Percentiles rank a stretch among this genome's conserved stretches.
These are phyloP conservation scores for Fraxinus angustifolia DNA, from an alignment of 305 asterid species.

Conservation along the genomic window DNA sequence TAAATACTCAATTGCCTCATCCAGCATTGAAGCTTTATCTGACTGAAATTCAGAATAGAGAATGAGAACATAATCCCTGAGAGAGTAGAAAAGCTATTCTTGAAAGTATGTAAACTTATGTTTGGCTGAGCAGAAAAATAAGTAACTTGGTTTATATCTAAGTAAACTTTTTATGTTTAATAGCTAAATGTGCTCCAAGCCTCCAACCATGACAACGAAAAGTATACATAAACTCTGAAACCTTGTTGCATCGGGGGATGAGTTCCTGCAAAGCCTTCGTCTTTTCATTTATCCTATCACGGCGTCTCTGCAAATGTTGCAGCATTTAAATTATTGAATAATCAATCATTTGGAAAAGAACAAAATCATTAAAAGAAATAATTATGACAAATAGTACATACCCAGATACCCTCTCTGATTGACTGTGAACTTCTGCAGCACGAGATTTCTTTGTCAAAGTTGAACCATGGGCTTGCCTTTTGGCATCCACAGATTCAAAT, in stretches of 20 bases:
- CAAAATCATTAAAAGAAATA: neutral
- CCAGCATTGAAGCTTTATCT: slow-evolving; percentile 63
- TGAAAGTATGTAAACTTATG: neutral
- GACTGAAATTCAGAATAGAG: slow-evolving; percentile 32
- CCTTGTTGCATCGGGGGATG: slow-evolving; percentile 62
- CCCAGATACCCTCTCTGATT: slow-evolving; percentile 54
- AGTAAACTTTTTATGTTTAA: no score
- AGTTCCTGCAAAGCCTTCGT: no score
- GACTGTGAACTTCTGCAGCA: slow-evolving; percentile 59
- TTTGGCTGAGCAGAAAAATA: neutral
- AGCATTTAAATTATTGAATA: neutral
- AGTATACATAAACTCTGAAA: slow-evolving; percentile 6
- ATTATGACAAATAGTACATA: slow-evolving; percentile 7
- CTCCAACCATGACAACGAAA: neutral
- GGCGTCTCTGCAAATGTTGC: slow-evolving; percentile 41
- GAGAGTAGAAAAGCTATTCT: neutral
- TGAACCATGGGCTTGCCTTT: slow-evolving; percentile 36
- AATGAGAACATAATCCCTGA: neutral
- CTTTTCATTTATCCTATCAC: no score
- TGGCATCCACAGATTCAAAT: slow-evolving; percentile 30
- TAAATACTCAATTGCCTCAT: slow-evolving; percentile 58
- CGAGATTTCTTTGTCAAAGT: slow-evolving; percentile 42
- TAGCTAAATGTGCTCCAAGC: neutral
- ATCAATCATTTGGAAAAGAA: neutral
- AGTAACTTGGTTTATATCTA: neutral